These are phyloP conservation scores for Beauveria sp. DNA, from an alignment of 2,329 filamentous ascomycete genomes.

Conservation along the genomic window DNA sequence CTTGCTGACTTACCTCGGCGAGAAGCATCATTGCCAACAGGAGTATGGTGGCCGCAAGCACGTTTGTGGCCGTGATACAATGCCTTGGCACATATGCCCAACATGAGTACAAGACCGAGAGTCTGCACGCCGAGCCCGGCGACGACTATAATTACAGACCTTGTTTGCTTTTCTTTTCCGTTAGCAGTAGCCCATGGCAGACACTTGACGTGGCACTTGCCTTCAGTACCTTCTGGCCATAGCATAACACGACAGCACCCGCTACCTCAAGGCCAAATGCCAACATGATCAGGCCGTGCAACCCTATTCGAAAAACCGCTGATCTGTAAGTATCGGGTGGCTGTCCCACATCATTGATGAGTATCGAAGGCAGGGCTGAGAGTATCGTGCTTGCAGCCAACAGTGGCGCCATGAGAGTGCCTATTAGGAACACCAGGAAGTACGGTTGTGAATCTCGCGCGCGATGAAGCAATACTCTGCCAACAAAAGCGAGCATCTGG, in stretches of 20 bases:
- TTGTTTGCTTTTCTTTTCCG: not conserved
- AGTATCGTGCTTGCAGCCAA: not conserved
- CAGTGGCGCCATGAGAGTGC: not conserved
- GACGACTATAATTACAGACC: not conserved
- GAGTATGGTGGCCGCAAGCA: not conserved
- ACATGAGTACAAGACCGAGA: not conserved
- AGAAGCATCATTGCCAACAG: not conserved
- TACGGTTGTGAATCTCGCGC: not conserved
- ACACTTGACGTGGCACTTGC: not conserved
- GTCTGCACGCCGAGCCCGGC: not conserved
- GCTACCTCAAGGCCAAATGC: not conserved
- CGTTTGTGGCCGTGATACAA: not conserved
- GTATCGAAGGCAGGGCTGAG: not conserved
- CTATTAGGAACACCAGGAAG: slow-evolving; percentile 1
- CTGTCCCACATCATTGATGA: no score
- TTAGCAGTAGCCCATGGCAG: not conserved
- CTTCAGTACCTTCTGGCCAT: not conserved
- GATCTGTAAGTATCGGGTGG: no score
- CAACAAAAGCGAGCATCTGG: slow-evolving; percentile 31
- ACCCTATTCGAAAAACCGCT: not conserved
- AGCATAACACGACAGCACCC: not conserved
- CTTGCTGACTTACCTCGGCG: not conserved
- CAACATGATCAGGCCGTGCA: not conserved
- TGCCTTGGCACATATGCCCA: not conserved
- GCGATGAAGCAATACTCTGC: not conserved